Conservation (phyloP, 306 rosid genomes). For the Elaeagnus macrophylla region DNA sequence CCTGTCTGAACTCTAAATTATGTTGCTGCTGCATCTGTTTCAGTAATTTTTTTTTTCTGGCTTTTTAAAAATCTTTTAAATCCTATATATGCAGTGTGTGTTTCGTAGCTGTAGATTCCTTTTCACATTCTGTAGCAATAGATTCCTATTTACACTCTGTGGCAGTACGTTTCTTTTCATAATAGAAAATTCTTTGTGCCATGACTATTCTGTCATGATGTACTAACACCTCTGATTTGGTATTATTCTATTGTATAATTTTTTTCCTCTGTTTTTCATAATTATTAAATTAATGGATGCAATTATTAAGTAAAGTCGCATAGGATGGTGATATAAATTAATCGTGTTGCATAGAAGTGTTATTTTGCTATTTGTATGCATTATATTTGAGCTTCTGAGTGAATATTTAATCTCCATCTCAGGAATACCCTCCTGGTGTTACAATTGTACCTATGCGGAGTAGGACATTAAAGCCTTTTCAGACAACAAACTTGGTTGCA, state of each 20-base stretch:
- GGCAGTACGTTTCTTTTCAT: too few relatives aligned
- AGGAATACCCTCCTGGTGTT: constrained; percentile 85
- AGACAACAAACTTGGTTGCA: constrained; percentile 64
- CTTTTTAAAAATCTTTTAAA: background rate
- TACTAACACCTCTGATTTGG: too few relatives aligned
- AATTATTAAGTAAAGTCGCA: too few relatives aligned
- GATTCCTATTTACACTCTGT: background rate
- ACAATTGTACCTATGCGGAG: constrained; percentile 63
- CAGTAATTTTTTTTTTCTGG: background rate
- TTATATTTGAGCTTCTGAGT: background rate
- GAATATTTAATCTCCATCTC: constrained; percentile 13
- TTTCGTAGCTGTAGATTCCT: too few relatives aligned
- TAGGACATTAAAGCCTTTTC: constrained; percentile 64
- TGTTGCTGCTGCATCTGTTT: background rate
- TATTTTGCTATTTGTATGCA: too few relatives aligned
- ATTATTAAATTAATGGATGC: too few relatives aligned
- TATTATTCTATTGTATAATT: too few relatives aligned
- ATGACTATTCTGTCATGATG: too few relatives aligned
- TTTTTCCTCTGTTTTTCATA: too few relatives aligned
- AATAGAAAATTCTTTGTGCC: too few relatives aligned
- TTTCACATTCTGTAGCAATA: background rate
- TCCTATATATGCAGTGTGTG: background rate
- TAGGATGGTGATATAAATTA: too few relatives aligned
- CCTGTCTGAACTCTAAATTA: background rate
- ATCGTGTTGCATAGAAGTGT: too few relatives aligned